Evolutionary conservation across 2,329 filamentous ascomycete species (phyloP).

Genomic region (Clathrospora elynae): DNA sequence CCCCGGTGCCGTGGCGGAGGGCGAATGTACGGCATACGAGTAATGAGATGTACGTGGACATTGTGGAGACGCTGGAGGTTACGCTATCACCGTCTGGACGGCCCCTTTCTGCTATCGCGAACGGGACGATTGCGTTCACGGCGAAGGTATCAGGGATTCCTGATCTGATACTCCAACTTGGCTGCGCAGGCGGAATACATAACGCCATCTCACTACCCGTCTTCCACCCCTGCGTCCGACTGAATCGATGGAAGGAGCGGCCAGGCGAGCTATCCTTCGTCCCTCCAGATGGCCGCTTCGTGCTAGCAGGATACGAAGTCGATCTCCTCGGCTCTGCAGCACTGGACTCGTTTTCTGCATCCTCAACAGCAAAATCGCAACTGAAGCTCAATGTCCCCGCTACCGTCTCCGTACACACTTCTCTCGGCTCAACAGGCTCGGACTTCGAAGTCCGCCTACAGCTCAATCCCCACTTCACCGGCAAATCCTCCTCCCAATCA

Average conservation of each 20-base stretch:
- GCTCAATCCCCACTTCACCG: constrained; percentile 61
- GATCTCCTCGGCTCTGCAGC: constrained; percentile 77
- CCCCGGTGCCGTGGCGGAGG: constrained; percentile 81
- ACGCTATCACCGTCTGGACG: constrained; percentile 89
- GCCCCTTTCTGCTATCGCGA: constrained; percentile 82
- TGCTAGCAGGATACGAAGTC: constrained; percentile 91
- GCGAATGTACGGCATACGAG: constrained; percentile 93
- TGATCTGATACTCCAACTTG: constrained; percentile 81
- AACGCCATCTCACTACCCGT: constrained; percentile 84
- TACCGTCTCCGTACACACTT: constrained; percentile 78
- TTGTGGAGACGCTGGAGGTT: constrained; percentile 86
- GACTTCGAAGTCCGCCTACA: constrained; percentile 88
- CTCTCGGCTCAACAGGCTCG: constrained; percentile 72
- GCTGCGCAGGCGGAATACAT: constrained; percentile 71
- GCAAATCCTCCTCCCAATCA: constrained; percentile 46
- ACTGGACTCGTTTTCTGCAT: constrained; percentile 40
- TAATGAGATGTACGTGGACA: constrained; percentile 95
- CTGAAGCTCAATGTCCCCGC: constrained; percentile 78
- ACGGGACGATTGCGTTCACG: constrained; percentile 93
- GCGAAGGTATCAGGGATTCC: constrained; percentile 94
- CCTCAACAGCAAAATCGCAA: constrained; percentile 30
- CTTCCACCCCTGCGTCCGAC: constrained; percentile 92
- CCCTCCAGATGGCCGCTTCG: constrained; percentile 91
- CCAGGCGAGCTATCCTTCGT: constrained; percentile 95
- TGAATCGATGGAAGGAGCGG: constrained; percentile 86